These are phyloP conservation scores for Ampelocalamus luodianensis DNA, from an alignment of 176 grass and related monocot genomes.

Conservation along the genomic window DNA sequence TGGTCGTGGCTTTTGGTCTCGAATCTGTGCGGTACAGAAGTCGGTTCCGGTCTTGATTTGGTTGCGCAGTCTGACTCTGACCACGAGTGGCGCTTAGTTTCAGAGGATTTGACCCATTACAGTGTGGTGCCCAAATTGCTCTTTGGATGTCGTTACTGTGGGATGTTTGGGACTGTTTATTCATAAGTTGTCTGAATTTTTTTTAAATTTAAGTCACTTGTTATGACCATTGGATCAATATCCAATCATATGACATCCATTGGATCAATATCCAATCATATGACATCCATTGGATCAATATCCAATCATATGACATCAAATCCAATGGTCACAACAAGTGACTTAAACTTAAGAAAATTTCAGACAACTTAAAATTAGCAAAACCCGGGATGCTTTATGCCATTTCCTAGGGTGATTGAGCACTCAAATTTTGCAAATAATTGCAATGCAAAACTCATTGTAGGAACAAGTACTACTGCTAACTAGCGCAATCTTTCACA, in stretches of 20 bases:
- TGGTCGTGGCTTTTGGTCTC: background rate
- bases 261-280: no score
- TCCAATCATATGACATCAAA: no score
- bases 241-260: no score
- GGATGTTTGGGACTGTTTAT: no score
- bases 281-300: no score
- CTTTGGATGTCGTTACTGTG: background rate
- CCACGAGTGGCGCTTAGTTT: background rate
- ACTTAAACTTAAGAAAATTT: no score
- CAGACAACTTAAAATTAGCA: no score
- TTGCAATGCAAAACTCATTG: background rate
- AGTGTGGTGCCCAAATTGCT: background rate
- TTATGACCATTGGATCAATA: no score
- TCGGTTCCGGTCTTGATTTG: background rate
- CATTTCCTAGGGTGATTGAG: background rate
- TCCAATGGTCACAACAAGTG: no score
- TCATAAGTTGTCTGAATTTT: no score
- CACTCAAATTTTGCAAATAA: background rate
- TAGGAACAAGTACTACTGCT: background rate
- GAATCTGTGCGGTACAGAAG: background rate
- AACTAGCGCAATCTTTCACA: background rate
- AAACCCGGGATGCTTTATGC: background rate
- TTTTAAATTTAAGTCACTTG: no score
- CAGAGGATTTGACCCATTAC: background rate
- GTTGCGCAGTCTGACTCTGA: background rate